A percentile compares a stretch with the other conserved stretches of the same genome.
These are phyloP conservation scores for Pythium scleroteichum DNA, from an alignment of 352 stramenopile species.

Conservation along the genomic window DNA sequence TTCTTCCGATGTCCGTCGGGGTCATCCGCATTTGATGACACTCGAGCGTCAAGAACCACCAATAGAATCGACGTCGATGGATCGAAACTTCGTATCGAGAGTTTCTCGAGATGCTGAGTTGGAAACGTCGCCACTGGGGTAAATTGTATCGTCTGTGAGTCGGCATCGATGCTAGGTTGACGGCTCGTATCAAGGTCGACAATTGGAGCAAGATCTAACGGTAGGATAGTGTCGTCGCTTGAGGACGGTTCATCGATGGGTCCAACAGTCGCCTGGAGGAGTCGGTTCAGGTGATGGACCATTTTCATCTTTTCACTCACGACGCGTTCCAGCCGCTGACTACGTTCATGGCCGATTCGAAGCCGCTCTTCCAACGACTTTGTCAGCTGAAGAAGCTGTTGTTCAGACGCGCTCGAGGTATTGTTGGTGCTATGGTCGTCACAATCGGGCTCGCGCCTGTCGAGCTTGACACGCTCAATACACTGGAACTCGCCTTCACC, in stretches of 20 bases:
- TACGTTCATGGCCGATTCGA: conserved; percentile 33
- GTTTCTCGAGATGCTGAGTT: background rate
- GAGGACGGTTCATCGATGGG: no score
- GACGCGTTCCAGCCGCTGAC: conserved; percentile 42
- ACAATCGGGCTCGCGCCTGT: conserved; percentile 11
- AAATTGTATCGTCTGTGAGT: no score
- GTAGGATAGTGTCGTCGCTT: background rate
- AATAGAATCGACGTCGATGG: conserved; percentile 8
- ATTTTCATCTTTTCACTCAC: conserved; percentile 46
- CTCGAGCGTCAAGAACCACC: background rate
- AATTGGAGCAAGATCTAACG: background rate
- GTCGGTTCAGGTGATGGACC: conserved; percentile 31
- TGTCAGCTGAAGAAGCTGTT: conserved; percentile 48
- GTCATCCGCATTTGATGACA: background rate
- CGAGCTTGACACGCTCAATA: conserved; percentile 63
- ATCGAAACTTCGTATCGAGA: conserved; percentile 6
- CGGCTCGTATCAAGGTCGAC: background rate
- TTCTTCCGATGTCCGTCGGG: background rate
- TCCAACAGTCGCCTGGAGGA: conserved; percentile 24
- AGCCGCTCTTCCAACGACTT: conserved; percentile 48
- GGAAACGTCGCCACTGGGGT: background rate
- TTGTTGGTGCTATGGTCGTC: background rate
- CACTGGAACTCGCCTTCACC: conserved; percentile 27
- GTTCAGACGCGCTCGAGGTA: conserved; percentile 20
- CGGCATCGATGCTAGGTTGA: background rate